Percentiles rank a stretch among this genome's conserved stretches.
phyloP scores from a whole-genome alignment of 1,284 basidiomycete genomes.

The Malassezia globosa region DNA sequence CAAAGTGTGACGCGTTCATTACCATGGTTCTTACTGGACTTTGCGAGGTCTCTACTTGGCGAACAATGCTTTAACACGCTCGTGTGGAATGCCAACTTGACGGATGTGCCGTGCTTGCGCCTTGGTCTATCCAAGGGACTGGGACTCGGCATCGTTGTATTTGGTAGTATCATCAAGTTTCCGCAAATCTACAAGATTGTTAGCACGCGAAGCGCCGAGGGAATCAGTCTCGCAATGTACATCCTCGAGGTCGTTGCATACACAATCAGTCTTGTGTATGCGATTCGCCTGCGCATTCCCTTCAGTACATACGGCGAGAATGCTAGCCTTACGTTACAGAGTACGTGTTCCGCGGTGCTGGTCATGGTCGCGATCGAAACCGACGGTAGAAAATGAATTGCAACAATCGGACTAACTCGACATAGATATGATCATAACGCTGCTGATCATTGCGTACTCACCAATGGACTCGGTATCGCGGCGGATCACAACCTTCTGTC shows the following conservation, averaged over 20 bases:
- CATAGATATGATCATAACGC: conserved; percentile 42
- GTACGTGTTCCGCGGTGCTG: too few species aligned
- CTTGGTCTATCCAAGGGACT: conserved; percentile 82
- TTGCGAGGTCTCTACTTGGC: conserved; percentile 70
- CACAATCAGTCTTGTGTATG: conserved; percentile 70
- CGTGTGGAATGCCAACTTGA: conserved; percentile 74
- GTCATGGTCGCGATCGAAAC: neutral
- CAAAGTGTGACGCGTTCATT: conserved; percentile 52
- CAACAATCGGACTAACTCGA: neutral
- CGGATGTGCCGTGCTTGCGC: conserved; percentile 73
- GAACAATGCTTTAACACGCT: conserved; percentile 74
- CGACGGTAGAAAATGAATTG: too few species aligned
- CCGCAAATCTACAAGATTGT: conserved; percentile 63
- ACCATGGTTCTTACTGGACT: conserved; percentile 68
- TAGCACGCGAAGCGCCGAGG: conserved; percentile 60
- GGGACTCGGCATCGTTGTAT: conserved; percentile 81
- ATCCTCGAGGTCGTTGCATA: conserved; percentile 65
- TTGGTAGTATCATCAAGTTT: conserved; percentile 88
- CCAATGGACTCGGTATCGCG: conserved; percentile 29
- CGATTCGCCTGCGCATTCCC: conserved; percentile 68
- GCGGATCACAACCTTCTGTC: conserved; percentile 18
- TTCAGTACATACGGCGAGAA: conserved; percentile 77
- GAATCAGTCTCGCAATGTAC: conserved; percentile 57
- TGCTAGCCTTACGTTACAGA: conserved; percentile 42
- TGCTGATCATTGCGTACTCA: conserved; percentile 36